Evolutionary conservation across 2,329 filamentous ascomycete species (phyloP).

Genomic region (Penicillium vulpinum): DNA sequence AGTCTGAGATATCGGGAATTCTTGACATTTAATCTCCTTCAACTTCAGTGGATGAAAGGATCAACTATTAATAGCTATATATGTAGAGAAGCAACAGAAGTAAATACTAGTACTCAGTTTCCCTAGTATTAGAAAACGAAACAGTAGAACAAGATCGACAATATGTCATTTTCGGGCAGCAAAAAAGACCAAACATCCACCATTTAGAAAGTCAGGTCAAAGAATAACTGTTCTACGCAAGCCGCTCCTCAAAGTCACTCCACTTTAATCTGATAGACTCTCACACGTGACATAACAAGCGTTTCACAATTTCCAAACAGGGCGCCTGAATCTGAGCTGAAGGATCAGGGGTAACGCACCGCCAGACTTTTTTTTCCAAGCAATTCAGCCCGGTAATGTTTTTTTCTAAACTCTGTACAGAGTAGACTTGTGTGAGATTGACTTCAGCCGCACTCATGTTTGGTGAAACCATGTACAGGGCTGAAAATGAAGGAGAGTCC

Average conservation of each 20-base stretch:
- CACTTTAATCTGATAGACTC: not conserved
- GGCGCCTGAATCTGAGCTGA: conserved; percentile 8
- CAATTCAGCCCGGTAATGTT: not conserved
- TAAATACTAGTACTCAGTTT: not conserved
- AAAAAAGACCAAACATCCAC: not conserved
- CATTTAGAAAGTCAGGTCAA: not conserved
- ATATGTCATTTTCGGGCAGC: not conserved
- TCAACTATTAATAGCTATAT: not conserved
- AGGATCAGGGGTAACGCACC: not conserved
- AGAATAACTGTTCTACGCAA: not conserved
- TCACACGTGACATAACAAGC: conserved; percentile 16
- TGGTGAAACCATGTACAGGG: not conserved
- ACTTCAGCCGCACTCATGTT: not conserved
- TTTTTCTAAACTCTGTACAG: not conserved
- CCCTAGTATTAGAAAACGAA: no score
- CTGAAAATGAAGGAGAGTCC: not conserved
- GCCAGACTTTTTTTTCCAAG: not conserved
- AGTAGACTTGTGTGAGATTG: not conserved
- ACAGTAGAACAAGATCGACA: not conserved
- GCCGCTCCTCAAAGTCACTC: not conserved
- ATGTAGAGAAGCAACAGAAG: not conserved
- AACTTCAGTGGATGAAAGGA: not conserved
- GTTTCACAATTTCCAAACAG: conserved; percentile 18
- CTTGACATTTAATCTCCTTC: not conserved
- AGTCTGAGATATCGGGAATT: not conserved